Base-by-base conservation (phyloP, 768 basidiomycete species). In the Trametes cubensis region DNA sequence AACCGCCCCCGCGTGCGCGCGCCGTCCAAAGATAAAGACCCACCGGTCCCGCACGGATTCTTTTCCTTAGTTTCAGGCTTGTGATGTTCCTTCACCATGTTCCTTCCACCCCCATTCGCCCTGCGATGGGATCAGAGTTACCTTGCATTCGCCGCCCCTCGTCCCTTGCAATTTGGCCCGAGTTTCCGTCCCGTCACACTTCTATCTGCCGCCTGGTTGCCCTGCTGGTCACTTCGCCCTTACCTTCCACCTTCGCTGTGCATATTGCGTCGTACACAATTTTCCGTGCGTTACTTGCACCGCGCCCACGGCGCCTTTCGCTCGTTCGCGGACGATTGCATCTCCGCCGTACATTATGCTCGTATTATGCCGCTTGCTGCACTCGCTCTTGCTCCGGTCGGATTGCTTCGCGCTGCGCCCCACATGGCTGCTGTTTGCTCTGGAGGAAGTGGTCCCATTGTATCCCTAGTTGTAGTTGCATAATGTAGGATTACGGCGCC, bases 401-500 rank as follows among this genome's bases (percentile, higher is more conserved):
- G 55, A 21, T 62, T 30, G 50, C 49, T 41, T 58, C 23, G 50
- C 48, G 17, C 28, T 11, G 20, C 46, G 42, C 30, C 21, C 25
- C 28, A 45, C 44, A 23, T 56, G 55, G 55, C 55, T 26, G 48
- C 48, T 49, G 25, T 23, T 15, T n/a, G 21, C 28, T 51, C 28
- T 42, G 39, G 40, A 54, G 21, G 23, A 54, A 59, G 62, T 58
- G 62, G 41, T 58, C 53, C 56, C 51, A 45, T 58, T 63, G 63
- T 64, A 64, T 64, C 63, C 58, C 42, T 64, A 64, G 63, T 45
- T 64, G 63, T 64, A 64, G 41, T 60, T 34, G 54, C 55, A 63
- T 38, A 28, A 25, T 59, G 62, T 60, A 64, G 48, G 58, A 60
- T 54, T 60, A 56, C 50, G 48, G 40, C 44, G 50, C 51, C 11